These are phyloP conservation scores for Saccharomyces hybrid DNA, from an alignment of 1,139 yeast genomes.

Conservation along the genomic window DNA sequence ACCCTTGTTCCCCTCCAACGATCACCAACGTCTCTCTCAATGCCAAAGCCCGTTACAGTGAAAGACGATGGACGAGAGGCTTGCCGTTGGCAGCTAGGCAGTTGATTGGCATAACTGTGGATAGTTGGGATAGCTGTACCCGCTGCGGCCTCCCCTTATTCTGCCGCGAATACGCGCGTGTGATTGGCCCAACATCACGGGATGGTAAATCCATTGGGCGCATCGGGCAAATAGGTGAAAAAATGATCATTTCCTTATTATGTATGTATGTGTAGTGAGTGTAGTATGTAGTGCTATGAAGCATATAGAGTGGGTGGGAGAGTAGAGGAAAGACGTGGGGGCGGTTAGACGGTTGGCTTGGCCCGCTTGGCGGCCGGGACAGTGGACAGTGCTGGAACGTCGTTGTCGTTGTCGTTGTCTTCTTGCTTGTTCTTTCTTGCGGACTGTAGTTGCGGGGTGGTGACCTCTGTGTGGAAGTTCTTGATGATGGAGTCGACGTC, in stretches of 20 bases:
- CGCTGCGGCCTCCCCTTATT: not conserved
- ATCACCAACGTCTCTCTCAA: not conserved
- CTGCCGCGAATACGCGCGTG: not conserved
- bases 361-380: not conserved
- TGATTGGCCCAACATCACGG: not conserved
- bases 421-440: not conserved
- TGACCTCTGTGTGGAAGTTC: slow-evolving; percentile 73
- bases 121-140: not conserved
- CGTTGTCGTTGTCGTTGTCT: not conserved
- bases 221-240: not conserved
- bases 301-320: not conserved
- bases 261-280: not conserved
- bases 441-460: slow-evolving; percentile 33
- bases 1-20: not conserved
- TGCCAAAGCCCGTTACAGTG: not conserved
- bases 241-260: not conserved
- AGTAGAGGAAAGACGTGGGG: not conserved
- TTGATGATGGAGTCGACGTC: slow-evolving; percentile 96
- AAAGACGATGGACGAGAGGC: not conserved
- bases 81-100: not conserved
- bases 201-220: not conserved
- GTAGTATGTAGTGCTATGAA: not conserved
- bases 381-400: not conserved
- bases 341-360: not conserved
- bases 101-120: not conserved